Percentiles rank a stretch among this genome's conserved stretches.
Evolutionary conservation across 2,329 filamentous ascomycete species (phyloP).

Genomic region (Passalora sequoiae): DNA sequence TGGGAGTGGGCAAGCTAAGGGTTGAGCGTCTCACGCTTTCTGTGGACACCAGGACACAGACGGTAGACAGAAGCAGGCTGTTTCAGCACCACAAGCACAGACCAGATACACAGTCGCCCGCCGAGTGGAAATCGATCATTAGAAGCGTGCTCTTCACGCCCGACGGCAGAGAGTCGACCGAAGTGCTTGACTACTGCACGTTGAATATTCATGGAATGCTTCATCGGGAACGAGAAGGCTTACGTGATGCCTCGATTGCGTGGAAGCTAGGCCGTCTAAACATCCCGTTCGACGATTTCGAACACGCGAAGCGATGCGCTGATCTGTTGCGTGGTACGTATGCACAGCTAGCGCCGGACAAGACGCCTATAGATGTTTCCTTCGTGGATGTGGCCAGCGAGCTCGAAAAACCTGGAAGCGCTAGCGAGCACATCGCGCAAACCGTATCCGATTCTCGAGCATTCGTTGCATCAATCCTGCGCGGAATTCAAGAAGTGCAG

Average conservation of each 20-base stretch:
- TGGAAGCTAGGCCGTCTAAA: conserved; percentile 88
- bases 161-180: conserved; percentile 75
- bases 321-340: conserved; percentile 42
- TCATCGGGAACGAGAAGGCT: conserved; percentile 75
- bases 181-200: conserved; percentile 80
- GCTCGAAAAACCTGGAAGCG: conserved; percentile 61
- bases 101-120: conserved; percentile 62
- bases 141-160: conserved; percentile 85
- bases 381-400: conserved; percentile 72
- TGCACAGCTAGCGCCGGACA: conserved; percentile 28
- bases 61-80: conserved; percentile 82
- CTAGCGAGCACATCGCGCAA: conserved; percentile 65
- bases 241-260: conserved; percentile 83
- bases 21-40: conserved; percentile 78
- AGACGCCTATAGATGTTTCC: conserved; percentile 51
- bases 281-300: conserved; percentile 82
- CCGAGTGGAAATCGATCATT: conserved; percentile 87
- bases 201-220: conserved; percentile 89
- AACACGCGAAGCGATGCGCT: conserved; percentile 55
- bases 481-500: conserved; percentile 93
- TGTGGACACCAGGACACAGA: conserved; percentile 86
- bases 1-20: conserved; percentile 78
- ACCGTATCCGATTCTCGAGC: conserved; percentile 89
- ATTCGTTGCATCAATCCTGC: conserved; percentile 80
- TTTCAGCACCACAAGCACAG: conserved; percentile 73